Conservation (phyloP, 371 early-diverging fungal species). For the Mortierella sp. region DNA sequence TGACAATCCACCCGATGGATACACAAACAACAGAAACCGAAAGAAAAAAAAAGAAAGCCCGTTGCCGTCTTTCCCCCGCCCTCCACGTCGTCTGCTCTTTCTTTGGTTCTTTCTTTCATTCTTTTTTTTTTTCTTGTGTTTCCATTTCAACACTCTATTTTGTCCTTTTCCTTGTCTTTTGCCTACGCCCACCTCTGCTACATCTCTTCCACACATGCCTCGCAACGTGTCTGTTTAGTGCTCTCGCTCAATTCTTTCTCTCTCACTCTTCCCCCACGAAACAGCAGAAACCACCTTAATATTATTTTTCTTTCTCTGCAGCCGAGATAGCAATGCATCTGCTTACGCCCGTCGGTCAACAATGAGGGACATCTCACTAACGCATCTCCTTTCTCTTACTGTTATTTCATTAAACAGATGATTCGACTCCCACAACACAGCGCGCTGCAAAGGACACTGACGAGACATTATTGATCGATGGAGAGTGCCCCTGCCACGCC, state of each 20-base stretch:
- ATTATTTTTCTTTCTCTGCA: not conserved
- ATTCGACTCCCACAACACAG: conserved; percentile 11
- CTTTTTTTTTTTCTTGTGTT: conserved; percentile 3
- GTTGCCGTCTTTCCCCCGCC: too few species aligned
- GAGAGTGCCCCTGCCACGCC: conserved; percentile 44
- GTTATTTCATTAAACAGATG: not conserved
- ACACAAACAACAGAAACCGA: conserved; percentile 9
- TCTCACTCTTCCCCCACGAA: not conserved
- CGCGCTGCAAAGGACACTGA: conserved; percentile 33
- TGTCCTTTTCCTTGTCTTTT: too few species aligned
- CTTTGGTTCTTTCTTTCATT: too few species aligned
- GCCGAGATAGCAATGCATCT: not conserved
- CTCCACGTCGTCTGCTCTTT: not conserved
- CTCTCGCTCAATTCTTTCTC: not conserved
- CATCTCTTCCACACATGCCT: not conserved
- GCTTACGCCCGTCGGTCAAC: conserved; percentile 4
- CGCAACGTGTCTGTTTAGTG: not conserved
- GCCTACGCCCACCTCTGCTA: not conserved
- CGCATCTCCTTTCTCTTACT: not conserved
- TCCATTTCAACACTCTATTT: not conserved
- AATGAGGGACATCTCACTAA: not conserved
- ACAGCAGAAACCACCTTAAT: not conserved
- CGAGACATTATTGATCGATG: conserved; percentile 36
- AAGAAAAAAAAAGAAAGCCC: conserved; percentile 4
- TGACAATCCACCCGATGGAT: conserved; percentile 22